Base-by-base conservation (phyloP, 2,329 filamentous ascomycete genomes). In the Fusarium sp. region DNA sequence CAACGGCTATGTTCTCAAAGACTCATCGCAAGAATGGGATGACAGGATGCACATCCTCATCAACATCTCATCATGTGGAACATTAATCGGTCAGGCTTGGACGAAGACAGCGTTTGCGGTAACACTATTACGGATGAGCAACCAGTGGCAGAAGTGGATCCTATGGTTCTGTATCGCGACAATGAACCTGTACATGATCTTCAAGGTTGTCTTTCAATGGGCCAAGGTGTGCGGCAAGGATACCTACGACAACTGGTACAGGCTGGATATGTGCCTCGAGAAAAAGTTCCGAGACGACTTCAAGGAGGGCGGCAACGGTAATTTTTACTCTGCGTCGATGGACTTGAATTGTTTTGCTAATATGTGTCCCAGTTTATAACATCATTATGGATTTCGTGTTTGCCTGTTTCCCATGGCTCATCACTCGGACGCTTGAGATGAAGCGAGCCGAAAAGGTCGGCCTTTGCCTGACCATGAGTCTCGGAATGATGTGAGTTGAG, bases 361-460 rank as follows among this genome's bases (percentile, higher is more conserved):
- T 33, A 4, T 4, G 17, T 4, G 38, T 13, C 7, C 2, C 62
- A 85, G 83, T 84, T 7, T 85, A 85, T 73, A 86, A 86, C 71
- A 83, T 86, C 57, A 76, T 86, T 28, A 86, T 85, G 82, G 85
- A 87, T 61, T 85, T 87, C 40, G 67, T 84, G 0, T 82, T 87
- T 67, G 84, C 85, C 0, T 57, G 76, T 10, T 84, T 86, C 52
- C 84, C 84, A 5, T 86, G 84, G 84, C 68, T 84, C 22, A 80
- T 87, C 21, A 84, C 82, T 1, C 83, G 82, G 74, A 78, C 78
- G 4, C 65, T 87, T 44, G 82, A 84, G 56, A 85, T 87, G 80
- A 78, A 80, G 28, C 78, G 73, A 26, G 77, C 77, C 0, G 84
- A 87, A 62, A 87, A 86, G 75, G 75, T 86, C 47, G 84, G 80